Base-by-base conservation (phyloP, 2,329 filamentous ascomycete species). In the Akanthomyces muscarius region DNA sequence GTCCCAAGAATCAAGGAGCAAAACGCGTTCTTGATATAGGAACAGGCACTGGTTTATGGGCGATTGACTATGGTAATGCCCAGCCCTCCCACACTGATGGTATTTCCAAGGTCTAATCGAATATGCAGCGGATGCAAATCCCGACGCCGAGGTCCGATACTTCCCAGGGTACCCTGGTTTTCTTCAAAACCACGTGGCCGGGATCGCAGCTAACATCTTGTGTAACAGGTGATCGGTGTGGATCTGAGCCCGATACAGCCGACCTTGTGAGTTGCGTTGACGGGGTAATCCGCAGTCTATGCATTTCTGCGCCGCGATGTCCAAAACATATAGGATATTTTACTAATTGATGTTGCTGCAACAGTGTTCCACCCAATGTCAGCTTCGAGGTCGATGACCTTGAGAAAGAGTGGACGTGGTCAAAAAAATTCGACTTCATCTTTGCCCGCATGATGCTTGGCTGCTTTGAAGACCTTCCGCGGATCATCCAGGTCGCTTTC, bases 321-420 rank as follows among this genome's bases (percentile, higher is more conserved):
- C 10, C 4, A 16, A 41, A 16, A 5, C 14, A 41, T 5, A 5
- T 41, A 0, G 23, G 10, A 11, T 1, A 57, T 8, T 28, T 5
- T 57, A 18, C 25, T 25, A 5, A 41, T 16, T 4, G 5, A 16
- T 41, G 5, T 5, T 41, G 38, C 14, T 16, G 38, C 28, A 7
- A n/a, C 28, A 77, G 77, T 67, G 77, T 82, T 3, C 81, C 81
- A 2, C 74, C 79, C 0, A 84, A 85, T 59, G 74, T 82, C 4
- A 69, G 72, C 10, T 84, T 84, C 66, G 76, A 78, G 36, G 70
- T 81, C 50, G 78, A 81, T 61, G 76, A 80, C 63, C 65, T 76
- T 10, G 76, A 78, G 48, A 72, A 75, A 21, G 69, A 73, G n/a
- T 80, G 78, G 78, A 72, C 71, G 1, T 79, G 71, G 23, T 65